Evolutionary conservation across 2,329 filamentous ascomycete species (phyloP), one percentile per base, ranked within the genome.

Genomic region (Epicoccum sorghinum): DNA sequence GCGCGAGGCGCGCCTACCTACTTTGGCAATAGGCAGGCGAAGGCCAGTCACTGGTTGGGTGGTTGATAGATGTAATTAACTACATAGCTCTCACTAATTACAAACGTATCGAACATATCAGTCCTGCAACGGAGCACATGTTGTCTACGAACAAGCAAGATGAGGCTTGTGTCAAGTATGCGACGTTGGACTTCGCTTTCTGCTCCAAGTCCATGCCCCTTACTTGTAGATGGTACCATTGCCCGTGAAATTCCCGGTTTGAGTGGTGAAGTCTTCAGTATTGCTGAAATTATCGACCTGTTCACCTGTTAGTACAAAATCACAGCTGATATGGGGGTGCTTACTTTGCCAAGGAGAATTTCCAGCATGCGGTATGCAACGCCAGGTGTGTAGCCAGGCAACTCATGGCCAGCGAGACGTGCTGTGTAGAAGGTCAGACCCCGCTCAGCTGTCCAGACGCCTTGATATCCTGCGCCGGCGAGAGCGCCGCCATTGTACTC

Each of bases 381-480:
- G 25, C 76, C 75, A 14, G 78, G 75, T 1, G 77, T 72, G 58
- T 77, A 79, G 0, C 71, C 75, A 5, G 78, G 78, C 13, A 79
- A 53, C 59, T 79, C 74, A 48, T 79, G 77, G 0, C 77, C 77
- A 1, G 75, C 72, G 8, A 77, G 62, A 40, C 72, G 72, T 7
- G 75, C 72, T 37, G 73, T 73, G 60, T 79, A 79, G 56, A 79
- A 81, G 0, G 76, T 79, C 49, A 81, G 55, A 0, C 78, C 78
- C 25, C 79, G 73, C 69, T 81, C 78, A 0, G 58, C 54, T 6
- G 70, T 69, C 71, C 77, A 81, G 1, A 58, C 58, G 3, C 79
- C 79, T 33, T 79, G 66, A 14, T 71, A 55, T 1, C 78, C 78
- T 7, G 75, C 65, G 12, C 76, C 79, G 0, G 76, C 73, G 14